Evolutionary conservation across 176 grass and related monocot species (phyloP), one percentile per base, ranked within the genome.

Genomic region (Avena atlantica): DNA sequence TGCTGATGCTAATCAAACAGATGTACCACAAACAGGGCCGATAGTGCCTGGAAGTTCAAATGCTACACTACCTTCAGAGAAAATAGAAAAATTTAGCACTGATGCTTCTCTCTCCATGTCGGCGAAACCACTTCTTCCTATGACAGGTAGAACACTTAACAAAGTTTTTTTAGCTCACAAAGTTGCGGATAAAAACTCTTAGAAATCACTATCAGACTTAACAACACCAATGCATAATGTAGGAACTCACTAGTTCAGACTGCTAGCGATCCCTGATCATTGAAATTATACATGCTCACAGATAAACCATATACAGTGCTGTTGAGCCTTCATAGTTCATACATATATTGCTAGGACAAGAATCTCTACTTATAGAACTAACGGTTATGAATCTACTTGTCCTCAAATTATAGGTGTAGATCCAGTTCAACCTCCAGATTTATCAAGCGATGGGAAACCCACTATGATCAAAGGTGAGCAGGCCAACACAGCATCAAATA

Each of bases 371-470:
- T 50, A 78, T 44, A 68, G 14, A 20, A 79, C 42, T 88, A 27
- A 66, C 17, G 15, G 61, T 49, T 25, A 48, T 69, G 64, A 53
- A 5, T 29, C 6, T 3, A 8, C 31, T 12, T 55, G 11, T 56
- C 17, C 25, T 76, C 16, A 56, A 85, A 85, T 74, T 56, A 64
- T 23, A 81, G 82, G 59, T 31, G 31, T 12, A 40, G 11, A 73
- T 80, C 14, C 67, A 56, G 58, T 80, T 49, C 68, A 74, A 21
- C 5, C 58, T 67, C 37, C 76, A 58, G 63, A 84, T 70, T 60
- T 78, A 5, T 73, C 10, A 6, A 59, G 86, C n/a, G 37, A 47
- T 60, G 81, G 5, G 11, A 74, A 85, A 79, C 40, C 44, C 21
- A 23, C 67, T 4, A 34, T 1, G 1, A 45, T 23, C 21, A 76